These are phyloP conservation scores for Hypoxylon perforatum DNA, from an alignment of 495 filamentous ascomycete species.

Conservation along the genomic window DNA sequence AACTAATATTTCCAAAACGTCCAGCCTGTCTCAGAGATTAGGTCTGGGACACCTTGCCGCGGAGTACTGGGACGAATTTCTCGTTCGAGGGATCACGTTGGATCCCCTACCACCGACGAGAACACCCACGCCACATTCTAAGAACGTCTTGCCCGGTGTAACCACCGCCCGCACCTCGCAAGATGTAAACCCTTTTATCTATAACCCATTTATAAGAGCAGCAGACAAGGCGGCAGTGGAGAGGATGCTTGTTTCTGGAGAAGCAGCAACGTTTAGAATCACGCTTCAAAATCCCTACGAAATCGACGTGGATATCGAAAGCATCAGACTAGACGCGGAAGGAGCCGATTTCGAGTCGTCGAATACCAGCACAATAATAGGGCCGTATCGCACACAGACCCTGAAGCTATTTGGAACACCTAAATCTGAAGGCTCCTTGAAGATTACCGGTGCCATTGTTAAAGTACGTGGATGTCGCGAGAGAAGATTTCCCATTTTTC, in stretches of 20 bases:
- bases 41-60: slow-evolving; percentile 75
- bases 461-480: slow-evolving; percentile 84
- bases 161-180: slow-evolving; percentile 62
- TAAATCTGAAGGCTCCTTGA: slow-evolving; percentile 70
- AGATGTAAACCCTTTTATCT: slow-evolving; percentile 86
- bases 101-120: slow-evolving; percentile 58
- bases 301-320: slow-evolving; percentile 89
- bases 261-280: slow-evolving; percentile 78
- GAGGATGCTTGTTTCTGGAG: slow-evolving; percentile 77
- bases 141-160: slow-evolving; percentile 74
- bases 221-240: slow-evolving; percentile 67
- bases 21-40: slow-evolving; percentile 76
- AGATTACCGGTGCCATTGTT: slow-evolving; percentile 80
- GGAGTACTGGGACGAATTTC: slow-evolving; percentile 96
- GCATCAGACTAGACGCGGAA: slow-evolving; percentile 76
- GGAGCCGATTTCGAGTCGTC: slow-evolving; percentile 75
- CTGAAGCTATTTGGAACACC: slow-evolving; percentile 77
- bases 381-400: slow-evolving; percentile 82
- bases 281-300: slow-evolving; percentile 94
- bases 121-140: slow-evolving; percentile 77
- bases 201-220: slow-evolving; percentile 85
- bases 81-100: slow-evolving; percentile 83
- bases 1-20: slow-evolving; percentile 85
- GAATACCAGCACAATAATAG: slow-evolving; percentile 73
- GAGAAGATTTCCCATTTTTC: slow-evolving; percentile 85